These are phyloP conservation scores for Aspergillus tubingensis DNA, from an alignment of 2,329 filamentous ascomycete species.

Conservation along the genomic window DNA sequence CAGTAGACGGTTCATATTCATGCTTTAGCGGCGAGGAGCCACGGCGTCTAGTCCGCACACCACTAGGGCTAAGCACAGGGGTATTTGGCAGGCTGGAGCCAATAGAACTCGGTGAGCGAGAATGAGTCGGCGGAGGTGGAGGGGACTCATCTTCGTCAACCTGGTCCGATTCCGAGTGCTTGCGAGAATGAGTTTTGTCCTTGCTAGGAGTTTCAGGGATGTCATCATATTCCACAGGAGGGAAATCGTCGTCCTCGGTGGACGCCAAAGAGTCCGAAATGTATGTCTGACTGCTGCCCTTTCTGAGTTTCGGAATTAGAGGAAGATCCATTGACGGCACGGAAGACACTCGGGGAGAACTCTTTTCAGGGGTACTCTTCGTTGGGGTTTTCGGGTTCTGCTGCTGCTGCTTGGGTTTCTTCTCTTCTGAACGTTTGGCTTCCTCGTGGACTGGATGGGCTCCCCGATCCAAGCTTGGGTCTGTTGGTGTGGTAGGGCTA, in stretches of 20 bases:
- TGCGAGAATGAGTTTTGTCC: conserved; percentile 28
- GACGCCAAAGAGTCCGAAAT: conserved; percentile 26
- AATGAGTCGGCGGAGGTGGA: conserved; percentile 49
- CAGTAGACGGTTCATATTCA: conserved; percentile 87
- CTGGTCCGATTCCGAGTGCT: conserved; percentile 28
- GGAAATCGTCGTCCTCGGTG: conserved; percentile 33
- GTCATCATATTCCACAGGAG: conserved; percentile 22
- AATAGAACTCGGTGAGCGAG: conserved; percentile 54
- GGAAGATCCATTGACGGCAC: conserved; percentile 50
- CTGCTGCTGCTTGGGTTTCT: conserved; percentile 19
- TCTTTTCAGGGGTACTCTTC: conserved; percentile 30
- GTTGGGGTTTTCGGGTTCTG: conserved; percentile 28
- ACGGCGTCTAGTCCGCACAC: conserved; percentile 60
- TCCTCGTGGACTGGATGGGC: conserved; percentile 16
- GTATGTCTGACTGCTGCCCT: conserved; percentile 39
- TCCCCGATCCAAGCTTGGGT: conserved; percentile 24
- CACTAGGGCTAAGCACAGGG: conserved; percentile 52
- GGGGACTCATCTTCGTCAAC: conserved; percentile 34
- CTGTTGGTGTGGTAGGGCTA: conserved; percentile 27
- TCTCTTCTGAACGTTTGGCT: conserved; percentile 12
- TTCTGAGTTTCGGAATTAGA: conserved; percentile 46
- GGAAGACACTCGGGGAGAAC: conserved; percentile 47
- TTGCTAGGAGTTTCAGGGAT: conserved; percentile 29
- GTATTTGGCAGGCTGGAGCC: conserved; percentile 47
- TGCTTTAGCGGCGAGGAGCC: conserved; percentile 94